These are phyloP conservation scores for Ophiostoma quercus DNA, from an alignment of 2,329 filamentous ascomycete species.

Conservation along the genomic window DNA sequence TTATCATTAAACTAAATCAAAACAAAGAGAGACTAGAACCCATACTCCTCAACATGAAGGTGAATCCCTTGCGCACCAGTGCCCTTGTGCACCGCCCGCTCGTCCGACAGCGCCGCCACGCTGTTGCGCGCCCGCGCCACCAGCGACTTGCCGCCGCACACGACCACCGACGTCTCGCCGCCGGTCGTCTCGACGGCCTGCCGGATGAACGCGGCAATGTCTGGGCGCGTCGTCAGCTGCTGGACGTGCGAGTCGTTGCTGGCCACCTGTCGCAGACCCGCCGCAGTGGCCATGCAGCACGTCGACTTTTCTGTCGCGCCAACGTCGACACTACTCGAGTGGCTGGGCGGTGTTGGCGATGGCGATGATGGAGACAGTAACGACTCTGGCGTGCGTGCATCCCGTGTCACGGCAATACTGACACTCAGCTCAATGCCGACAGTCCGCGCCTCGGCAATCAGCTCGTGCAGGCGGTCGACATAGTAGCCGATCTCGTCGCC, in stretches of 20 bases:
- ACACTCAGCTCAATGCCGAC: conserved; percentile 48
- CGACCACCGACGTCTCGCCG: conserved; percentile 57
- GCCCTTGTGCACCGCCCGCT: conserved; percentile 59
- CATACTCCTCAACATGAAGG: conserved; percentile 56
- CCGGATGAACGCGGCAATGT: conserved; percentile 49
- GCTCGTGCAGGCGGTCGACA: conserved; percentile 43
- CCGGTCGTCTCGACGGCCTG: conserved; percentile 52
- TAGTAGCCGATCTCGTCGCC: conserved; percentile 54
- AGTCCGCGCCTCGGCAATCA: conserved; percentile 40
- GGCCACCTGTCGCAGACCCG: conserved; percentile 24
- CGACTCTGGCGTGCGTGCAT: background rate
- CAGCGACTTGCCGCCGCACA: conserved; percentile 54
- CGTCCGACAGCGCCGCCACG: conserved; percentile 53
- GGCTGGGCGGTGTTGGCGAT: background rate
- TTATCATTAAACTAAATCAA: background rate
- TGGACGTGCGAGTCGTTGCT: conserved; percentile 41
- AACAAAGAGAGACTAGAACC: background rate
- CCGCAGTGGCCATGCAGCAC: no score
- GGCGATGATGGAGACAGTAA: background rate
- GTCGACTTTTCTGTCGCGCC: conserved; percentile 27
- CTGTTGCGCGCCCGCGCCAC: conserved; percentile 51
- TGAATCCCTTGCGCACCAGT: conserved; percentile 59
- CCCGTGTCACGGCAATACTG: conserved; percentile 50
- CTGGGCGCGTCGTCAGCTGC: conserved; percentile 44
- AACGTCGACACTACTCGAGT: background rate